phyloP scores from a whole-genome alignment of 805 yeast genomes.

The Metschnikowia kunwiensis region DNA sequence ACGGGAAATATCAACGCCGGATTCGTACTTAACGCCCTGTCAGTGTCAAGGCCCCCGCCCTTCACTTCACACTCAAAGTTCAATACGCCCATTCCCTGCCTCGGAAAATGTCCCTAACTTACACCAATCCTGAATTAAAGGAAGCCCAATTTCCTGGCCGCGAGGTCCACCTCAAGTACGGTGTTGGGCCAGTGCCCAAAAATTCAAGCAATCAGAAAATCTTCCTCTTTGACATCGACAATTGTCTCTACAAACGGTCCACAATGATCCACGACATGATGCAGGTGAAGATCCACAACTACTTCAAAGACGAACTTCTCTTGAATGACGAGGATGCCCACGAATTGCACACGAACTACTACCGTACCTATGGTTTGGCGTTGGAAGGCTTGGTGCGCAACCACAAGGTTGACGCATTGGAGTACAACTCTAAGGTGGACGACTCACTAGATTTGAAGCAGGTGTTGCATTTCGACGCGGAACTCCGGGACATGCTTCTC shows the following conservation, averaged over 20 bases:
- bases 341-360: conserved; percentile 67
- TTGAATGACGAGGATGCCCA: conserved; percentile 73
- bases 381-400: conserved; percentile 79
- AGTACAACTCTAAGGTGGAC: conserved; percentile 84
- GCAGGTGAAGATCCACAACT: conserved; percentile 81
- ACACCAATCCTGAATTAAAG: conserved; percentile 16
- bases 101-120: too few relatives aligned
- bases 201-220: conserved; percentile 20
- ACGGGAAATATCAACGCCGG: too few relatives aligned
- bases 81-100: too few relatives aligned
- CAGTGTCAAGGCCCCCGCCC: too few relatives aligned
- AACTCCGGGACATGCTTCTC: conserved; percentile 51
- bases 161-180: conserved; percentile 16
- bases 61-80: too few relatives aligned
- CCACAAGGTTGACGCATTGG: conserved; percentile 79
- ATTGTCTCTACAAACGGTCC: conserved; percentile 77
- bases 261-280: conserved; percentile 78
- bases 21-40: too few relatives aligned
- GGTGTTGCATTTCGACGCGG: conserved; percentile 62
- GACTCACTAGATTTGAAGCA: conserved; percentile 85
- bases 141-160: conserved; percentile 14
- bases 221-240: conserved; percentile 91
- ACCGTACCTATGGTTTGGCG: conserved; percentile 86
- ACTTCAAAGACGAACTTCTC: conserved; percentile 62
- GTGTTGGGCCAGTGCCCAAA: conserved; percentile 20